Evolutionary conservation across 1,284 basidiomycete genomes (phyloP).

Genomic region (Microbotryum violaceum): DNA sequence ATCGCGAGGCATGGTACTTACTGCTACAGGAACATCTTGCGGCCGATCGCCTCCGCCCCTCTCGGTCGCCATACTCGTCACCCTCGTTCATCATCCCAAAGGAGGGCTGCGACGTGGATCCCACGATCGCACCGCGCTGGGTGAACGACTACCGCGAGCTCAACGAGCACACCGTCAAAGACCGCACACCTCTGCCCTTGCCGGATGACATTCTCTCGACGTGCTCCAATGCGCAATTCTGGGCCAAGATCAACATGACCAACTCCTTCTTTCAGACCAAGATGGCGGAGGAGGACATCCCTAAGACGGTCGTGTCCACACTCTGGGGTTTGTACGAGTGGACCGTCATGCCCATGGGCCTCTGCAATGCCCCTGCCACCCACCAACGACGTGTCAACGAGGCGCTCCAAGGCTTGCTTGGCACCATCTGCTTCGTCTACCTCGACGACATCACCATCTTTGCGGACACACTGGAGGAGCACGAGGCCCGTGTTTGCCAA

Average conservation of each 20-base stretch:
- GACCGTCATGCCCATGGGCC: too few relatives aligned
- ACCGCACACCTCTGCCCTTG: conserved; percentile 21
- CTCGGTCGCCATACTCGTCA: too few relatives aligned
- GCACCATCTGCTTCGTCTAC: too few relatives aligned
- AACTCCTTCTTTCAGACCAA: conserved; percentile 46
- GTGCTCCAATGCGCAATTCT: conserved; percentile 32
- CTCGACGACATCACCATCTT: too few relatives aligned
- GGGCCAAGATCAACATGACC: conserved; percentile 45
- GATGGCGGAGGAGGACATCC: conserved; percentile 42
- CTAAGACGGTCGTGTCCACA: conserved; percentile 43
- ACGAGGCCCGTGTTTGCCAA: too few relatives aligned
- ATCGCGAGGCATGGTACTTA: too few relatives aligned
- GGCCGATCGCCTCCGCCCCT: neutral
- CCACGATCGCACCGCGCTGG: conserved; percentile 11
- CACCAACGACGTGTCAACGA: too few relatives aligned
- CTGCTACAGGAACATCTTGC: too few relatives aligned
- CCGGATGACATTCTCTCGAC: conserved; percentile 11
- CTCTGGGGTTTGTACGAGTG: conserved; percentile 45
- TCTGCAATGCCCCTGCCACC: too few relatives aligned
- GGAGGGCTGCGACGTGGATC: neutral
- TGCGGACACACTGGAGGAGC: too few relatives aligned
- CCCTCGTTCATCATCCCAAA: conserved; percentile 5
- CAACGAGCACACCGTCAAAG: conserved; percentile 15
- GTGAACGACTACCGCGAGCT: conserved; percentile 18
- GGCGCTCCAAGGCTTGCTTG: too few relatives aligned